Evolutionary conservation across 2,329 filamentous ascomycete genomes (phyloP), one percentile per base, ranked within the genome.

Genomic region (Aaosphaeria pasadenensis): DNA sequence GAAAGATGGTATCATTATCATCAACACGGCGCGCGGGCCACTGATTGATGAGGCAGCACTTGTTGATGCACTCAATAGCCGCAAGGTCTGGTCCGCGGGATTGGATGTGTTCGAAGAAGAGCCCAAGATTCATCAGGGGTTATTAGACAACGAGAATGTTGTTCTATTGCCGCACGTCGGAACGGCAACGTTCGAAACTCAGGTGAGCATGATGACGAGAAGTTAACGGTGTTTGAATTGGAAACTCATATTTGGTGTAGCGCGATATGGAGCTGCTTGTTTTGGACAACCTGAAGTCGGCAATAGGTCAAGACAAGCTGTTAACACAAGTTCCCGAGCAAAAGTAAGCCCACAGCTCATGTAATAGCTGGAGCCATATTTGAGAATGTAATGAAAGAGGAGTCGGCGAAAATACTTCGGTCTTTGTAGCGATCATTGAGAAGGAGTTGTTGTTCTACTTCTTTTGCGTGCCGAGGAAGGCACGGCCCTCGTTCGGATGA

Each of bases 311-410:
- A 49, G 80, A 79, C 4, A 75, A 74, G 50, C 65, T 86, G 62
- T 66, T 84, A 48, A 85, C 83, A n/a, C 74, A 79, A 51, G 78
- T 86, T 38, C 75, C 78, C 4, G 82, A 84, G 66, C 83, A 85
- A 72, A 80, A 77, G 54, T 56, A 24, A 24, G 17, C 17, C 17
- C 3, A 24, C 17, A 24, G 17, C 17, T 24, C 17, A 24, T 24
- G 17, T 24, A 24, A 24, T 24, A 24, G 3, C 17, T 24, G 3
- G 17, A 24, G 17, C 17, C 17, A 24, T 24, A 24, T 24, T 24
- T 24, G 17, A 24, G 17, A 24, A 24, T 24, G 17, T 24, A 24
- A 24, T 24, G 17, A 24, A 24, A 24, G 17, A 24, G 17, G 17
- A 24, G 2, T 24, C 17, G 17, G 17, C 17, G 17, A 24, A 24